A percentile compares a stretch with the other conserved stretches of the same genome.
Conservation (phyloP, 2,329 filamentous ascomycete species). For the Cercospora sesami region DNA sequence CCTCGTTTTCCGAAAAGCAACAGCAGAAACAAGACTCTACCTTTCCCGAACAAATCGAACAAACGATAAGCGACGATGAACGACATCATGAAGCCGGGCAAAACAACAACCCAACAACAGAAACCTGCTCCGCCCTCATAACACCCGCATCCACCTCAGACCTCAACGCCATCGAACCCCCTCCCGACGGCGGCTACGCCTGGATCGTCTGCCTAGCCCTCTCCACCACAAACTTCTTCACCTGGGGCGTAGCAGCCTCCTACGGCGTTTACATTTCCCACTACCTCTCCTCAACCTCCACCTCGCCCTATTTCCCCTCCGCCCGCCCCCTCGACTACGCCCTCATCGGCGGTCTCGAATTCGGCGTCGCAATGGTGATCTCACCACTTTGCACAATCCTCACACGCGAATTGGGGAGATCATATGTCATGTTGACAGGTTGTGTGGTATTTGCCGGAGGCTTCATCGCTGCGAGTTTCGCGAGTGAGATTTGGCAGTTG, state of each 20-base stretch:
- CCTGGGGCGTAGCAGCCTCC: conserved; percentile 38
- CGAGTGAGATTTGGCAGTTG: conserved; percentile 43
- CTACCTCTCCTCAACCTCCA: conserved; percentile 39
- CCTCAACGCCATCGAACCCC: conserved; percentile 3
- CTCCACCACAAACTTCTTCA: conserved; percentile 37
- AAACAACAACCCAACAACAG: background rate
- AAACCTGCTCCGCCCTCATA: conserved; percentile 3
- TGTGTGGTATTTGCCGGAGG: conserved; percentile 39
- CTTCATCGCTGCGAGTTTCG: conserved; percentile 44
- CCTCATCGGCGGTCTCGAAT: conserved; percentile 45
- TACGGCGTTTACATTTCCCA: conserved; percentile 50
- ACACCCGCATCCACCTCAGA: background rate
- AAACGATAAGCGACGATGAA: background rate
- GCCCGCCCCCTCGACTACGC: conserved; percentile 44
- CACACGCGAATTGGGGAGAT: conserved; percentile 32
- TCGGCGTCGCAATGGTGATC: conserved; percentile 41
- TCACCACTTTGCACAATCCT: conserved; percentile 39
- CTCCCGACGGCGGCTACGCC: conserved; percentile 42
- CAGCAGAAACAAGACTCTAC: background rate
- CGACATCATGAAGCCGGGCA: background rate
- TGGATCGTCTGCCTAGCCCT: conserved; percentile 39
- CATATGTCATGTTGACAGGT: conserved; percentile 38
- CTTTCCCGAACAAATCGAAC: background rate
- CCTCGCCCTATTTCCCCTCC: conserved; percentile 35
- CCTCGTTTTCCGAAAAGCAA: background rate